Evolutionary conservation across 1,284 basidiomycete species (phyloP), one percentile per base, ranked within the genome.

Genomic region (Sanghuangporus weigelae): DNA sequence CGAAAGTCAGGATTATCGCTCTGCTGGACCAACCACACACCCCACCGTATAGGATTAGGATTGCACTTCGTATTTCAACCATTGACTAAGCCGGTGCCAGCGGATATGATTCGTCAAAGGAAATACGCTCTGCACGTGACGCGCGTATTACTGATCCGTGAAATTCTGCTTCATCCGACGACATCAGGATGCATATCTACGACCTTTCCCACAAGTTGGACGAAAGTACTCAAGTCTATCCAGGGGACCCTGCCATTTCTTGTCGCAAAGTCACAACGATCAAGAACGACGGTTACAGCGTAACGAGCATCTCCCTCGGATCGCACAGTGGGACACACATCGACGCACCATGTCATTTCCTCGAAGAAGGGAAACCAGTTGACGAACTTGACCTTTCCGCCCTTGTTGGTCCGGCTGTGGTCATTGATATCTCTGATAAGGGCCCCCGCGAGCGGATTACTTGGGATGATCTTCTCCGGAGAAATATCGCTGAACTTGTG

Each of bases 341-440:
- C 70, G 89, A 91, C 68, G 86, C 87, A 0, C 89, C 89, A 0
- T 87, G 81, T 48, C 89, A 91, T 69, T 89, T 89, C 73, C 72
- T 86, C 70, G 72, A 75, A 3, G 71, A 77, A 35, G 85, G 84
- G 5, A 73, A 73, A 38, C 81, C 80, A 11, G 76, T 90, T 51
- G 84, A 86, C 66, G 75, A 85, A 57, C 75, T 90, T 44, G 78
- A 82, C 0, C 73, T 86, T 0, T 70, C 73, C 1, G 71, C 75
- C 14, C 80, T 88, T 67, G 70, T 86, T 16, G 84, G 82, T 0
- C 81, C 78, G 38, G 81, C 79, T 0, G 69, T 82, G 2, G 72
- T 87, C 6, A 67, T 87, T 19, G 59, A 57, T 26, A 66, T 86
- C 23, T 73, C 79, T 23, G 60, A 72, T 49, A 75, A 76, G 63